Evolutionary conservation across 75 land plant species (phyloP).

Genomic region (Cryptomeria japonica): DNA sequence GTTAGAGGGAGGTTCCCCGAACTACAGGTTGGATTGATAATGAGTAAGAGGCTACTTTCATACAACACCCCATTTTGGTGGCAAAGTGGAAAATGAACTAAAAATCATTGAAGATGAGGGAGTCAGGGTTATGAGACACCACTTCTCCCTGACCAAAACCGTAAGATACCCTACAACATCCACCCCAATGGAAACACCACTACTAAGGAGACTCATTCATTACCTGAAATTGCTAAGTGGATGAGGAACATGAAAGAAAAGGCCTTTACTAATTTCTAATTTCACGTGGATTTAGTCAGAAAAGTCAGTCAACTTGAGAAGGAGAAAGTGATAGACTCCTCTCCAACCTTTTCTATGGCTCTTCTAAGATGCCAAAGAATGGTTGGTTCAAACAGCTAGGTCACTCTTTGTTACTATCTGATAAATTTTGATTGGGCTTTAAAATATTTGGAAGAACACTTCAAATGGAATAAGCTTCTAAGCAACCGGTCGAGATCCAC

Average conservation of each 20-base stretch:
- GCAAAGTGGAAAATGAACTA: background rate
- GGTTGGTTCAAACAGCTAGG: background rate
- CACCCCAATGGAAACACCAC: background rate
- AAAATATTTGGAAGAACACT: too few species aligned
- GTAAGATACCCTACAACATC: background rate
- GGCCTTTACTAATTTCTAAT: too few species aligned
- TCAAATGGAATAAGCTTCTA: too few species aligned
- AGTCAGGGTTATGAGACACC: background rate
- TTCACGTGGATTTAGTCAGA: background rate
- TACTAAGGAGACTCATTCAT: background rate
- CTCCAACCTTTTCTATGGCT: background rate
- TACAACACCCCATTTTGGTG: background rate
- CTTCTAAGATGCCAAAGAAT: background rate
- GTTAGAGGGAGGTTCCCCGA: background rate
- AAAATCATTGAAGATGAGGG: background rate
- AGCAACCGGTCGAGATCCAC: too few species aligned
- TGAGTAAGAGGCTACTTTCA: background rate
- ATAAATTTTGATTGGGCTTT: too few species aligned
- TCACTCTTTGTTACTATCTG: background rate
- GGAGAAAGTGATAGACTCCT: background rate
- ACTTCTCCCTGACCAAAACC: background rate
- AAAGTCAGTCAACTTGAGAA: background rate
- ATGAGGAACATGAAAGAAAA: background rate
- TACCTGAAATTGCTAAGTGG: background rate
- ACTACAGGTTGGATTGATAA: background rate